Percentiles rank a stretch among this genome's conserved stretches.
phyloP scores from a whole-genome alignment of 345 rosid genomes.

The Eucalyptus sideroxylon region DNA sequence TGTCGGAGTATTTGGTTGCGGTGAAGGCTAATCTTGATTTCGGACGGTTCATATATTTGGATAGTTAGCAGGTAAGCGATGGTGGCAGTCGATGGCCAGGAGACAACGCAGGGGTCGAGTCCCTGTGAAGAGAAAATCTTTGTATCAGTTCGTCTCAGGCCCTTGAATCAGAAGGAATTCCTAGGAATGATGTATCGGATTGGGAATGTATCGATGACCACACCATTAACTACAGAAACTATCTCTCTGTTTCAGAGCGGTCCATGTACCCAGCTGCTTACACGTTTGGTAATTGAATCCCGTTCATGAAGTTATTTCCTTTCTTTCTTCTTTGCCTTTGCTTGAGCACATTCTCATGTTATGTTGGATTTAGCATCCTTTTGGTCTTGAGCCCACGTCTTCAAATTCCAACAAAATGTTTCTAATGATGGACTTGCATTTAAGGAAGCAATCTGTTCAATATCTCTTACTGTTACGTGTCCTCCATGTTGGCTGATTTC shows the following conservation, averaged over 20 bases:
- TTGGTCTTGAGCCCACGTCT: background rate
- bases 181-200: slow-evolving; percentile 56
- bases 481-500: no score
- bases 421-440: background rate
- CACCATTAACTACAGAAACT: slow-evolving; percentile 59
- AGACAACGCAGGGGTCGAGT: slow-evolving; percentile 26
- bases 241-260: slow-evolving; percentile 65
- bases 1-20: background rate
- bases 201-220: slow-evolving; percentile 80
- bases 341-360: background rate
- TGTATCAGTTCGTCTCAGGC: slow-evolving; percentile 29
- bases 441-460: background rate
- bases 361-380: background rate
- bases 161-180: slow-evolving; percentile 71
- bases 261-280: slow-evolving; percentile 85
- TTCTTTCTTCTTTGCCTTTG: background rate
- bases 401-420: background rate
- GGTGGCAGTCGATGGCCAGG: slow-evolving; percentile 36
- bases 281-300: slow-evolving; percentile 56
- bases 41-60: background rate
- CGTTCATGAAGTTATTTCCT: no score
- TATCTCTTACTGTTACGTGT: no score
- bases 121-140: slow-evolving; percentile 35
- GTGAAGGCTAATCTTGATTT: background rate
- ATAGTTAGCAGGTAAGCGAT: slow-evolving; percentile 16